Base-by-base conservation (phyloP, 1,284 basidiomycete species). In the Apiotrichum akiyoshidainum region DNA sequence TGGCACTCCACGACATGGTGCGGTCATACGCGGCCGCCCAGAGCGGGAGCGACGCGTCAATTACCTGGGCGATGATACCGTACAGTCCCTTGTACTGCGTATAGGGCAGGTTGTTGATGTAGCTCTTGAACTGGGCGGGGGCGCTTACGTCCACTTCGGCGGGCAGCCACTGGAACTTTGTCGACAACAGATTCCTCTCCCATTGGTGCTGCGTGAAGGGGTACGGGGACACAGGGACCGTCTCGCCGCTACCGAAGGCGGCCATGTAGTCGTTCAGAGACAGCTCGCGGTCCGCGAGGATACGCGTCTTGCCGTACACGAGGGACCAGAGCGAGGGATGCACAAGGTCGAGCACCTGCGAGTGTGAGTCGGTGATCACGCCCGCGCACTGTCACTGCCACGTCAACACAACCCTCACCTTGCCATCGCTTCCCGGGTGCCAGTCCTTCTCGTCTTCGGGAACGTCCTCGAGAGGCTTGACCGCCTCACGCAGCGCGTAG, bases 121-220 rank as follows among this genome's bases (percentile, higher is more conserved):
- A 61, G 41, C 34, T 46, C 13, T 16, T 12, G 19, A 61, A 39
- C 49, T 33, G 48, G 26, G 60, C 50, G 14, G 13, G 17, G 17
- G 21, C 34, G 21, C 16, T 40, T 1, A 40, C 45, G 34, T 61
- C 53, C 17, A 61, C 60, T 21, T 61, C 60, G 46, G 45, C 19
- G 1, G 60, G 60, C 6, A 61, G 60, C 60, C 60, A 61, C 56
- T 61, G 60, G 46, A 58, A 61, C 53, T 61, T 61, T 33, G 14
- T 19, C 17, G 56, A 58, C 16, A 55, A 17, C 5, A 56, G 11
- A 6, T 35, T 17, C 34, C 34, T 17, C 33, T 46, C 41, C 26
- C 26, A 31, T 7, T 31, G 26, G 26, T 31, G 26, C 26, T 31
- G 26, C 35, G 34, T 40, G 21, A 14, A 11, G 21, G 34, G 14